A percentile compares a stretch with the other conserved stretches of the same genome.
Conservation (phyloP, 2,329 filamentous ascomycete genomes). For the Paracamarosporium sp. region DNA sequence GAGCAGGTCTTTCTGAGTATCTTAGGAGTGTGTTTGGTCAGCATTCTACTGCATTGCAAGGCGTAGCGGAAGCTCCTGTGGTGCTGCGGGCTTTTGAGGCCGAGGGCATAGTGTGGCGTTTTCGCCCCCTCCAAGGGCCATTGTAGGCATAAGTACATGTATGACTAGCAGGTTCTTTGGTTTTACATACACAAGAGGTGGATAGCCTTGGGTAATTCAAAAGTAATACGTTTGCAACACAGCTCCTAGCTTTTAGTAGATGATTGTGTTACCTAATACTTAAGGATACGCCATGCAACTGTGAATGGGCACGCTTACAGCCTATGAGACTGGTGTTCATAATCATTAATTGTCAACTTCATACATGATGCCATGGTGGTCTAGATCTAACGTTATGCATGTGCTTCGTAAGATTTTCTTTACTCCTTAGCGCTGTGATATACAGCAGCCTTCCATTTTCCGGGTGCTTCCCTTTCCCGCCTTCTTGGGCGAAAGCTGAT, state of each 20-base stretch:
- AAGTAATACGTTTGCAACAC: neutral
- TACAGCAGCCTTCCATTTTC: neutral
- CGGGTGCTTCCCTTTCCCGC: neutral
- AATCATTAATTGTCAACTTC: neutral
- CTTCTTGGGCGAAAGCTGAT: neutral
- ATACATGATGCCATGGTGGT: neutral
- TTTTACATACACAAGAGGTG: neutral
- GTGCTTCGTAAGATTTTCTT: neutral
- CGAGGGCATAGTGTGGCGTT: neutral
- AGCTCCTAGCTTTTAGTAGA: too few relatives aligned
- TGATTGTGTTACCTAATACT: too few relatives aligned
- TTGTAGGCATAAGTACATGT: constrained; percentile 5
- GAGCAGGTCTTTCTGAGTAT: neutral
- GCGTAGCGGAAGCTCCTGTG: constrained; percentile 12
- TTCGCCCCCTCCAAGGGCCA: neutral
- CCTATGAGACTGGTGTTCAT: too few relatives aligned
- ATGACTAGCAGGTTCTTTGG: neutral
- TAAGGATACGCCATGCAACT: too few relatives aligned
- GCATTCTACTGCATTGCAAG: constrained; percentile 19
- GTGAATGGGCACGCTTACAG: too few relatives aligned
- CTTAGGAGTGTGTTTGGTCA: neutral
- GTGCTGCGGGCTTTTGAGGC: neutral
- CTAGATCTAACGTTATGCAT: neutral
- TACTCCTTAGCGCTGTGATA: neutral
- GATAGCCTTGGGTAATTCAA: neutral